Conservation (phyloP, 345 rosid genomes). For the Cardiospermum halicacabum region DNA sequence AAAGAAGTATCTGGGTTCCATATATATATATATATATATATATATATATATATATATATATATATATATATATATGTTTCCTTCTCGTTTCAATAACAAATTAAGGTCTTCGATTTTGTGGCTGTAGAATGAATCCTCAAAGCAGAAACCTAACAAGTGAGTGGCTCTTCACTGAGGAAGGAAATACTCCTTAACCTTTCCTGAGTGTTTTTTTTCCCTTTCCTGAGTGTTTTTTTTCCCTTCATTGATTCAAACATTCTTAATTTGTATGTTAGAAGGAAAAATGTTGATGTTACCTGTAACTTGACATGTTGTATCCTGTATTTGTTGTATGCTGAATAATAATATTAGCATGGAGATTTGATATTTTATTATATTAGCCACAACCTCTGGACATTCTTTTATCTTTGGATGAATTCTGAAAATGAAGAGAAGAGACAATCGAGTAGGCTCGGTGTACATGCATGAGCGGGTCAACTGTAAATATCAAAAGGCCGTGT, state of each 20-base stretch:
- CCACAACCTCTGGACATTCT: too few species aligned
- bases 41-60: too few species aligned
- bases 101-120: too few species aligned
- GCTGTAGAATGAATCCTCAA: constrained; percentile 25
- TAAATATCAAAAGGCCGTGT: neutral
- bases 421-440: neutral
- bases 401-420: neutral
- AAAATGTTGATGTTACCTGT: constrained; percentile 11
- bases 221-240: constrained; percentile 3
- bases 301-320: constrained; percentile 4
- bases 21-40: too few species aligned
- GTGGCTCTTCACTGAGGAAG: constrained; percentile 10
- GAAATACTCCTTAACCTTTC: constrained; percentile 7
- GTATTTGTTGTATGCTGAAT: neutral
- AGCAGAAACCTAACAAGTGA: constrained; percentile 18
- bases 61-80: too few species aligned
- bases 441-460: neutral
- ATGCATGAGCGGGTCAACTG: neutral
- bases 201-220: constrained; percentile 5
- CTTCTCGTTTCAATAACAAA: too few species aligned
- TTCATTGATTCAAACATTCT: constrained; percentile 2
- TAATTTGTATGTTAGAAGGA: neutral
- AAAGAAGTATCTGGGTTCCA: neutral
- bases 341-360: neutral
- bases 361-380: neutral